phyloP scores from a whole-genome alignment of 2,329 filamentous ascomycete species.

The Fusarium miscanthi region DNA sequence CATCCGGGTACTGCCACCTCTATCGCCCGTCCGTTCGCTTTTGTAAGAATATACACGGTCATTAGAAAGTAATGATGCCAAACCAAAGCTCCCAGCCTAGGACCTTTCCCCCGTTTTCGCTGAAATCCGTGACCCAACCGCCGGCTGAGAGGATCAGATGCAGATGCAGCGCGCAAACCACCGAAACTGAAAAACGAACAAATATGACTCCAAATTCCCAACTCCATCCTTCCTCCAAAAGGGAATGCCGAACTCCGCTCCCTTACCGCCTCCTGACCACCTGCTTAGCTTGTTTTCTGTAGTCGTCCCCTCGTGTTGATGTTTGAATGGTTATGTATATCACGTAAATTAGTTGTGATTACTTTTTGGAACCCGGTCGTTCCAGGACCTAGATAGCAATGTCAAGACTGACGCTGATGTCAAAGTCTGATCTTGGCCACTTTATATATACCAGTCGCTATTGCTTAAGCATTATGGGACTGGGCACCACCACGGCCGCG shows the following conservation, averaged over 20 bases:
- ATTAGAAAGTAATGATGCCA: slow-evolving; percentile 48
- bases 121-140: slow-evolving; percentile 44
- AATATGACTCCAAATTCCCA: slow-evolving; percentile 49
- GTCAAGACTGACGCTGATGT: slow-evolving; percentile 1
- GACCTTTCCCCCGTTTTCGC: slow-evolving; percentile 43
- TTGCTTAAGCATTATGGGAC: slow-evolving; percentile 61
- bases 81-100: slow-evolving; percentile 46
- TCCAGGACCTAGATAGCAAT: slow-evolving; percentile 2
- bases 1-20: slow-evolving; percentile 38
- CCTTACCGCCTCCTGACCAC: slow-evolving; percentile 22
- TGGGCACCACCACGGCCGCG: slow-evolving; percentile 72
- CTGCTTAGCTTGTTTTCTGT: slow-evolving; percentile 9
- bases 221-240: slow-evolving; percentile 47
- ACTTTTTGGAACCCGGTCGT: not conserved
- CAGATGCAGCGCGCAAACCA: slow-evolving; percentile 48
- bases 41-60: slow-evolving; percentile 47
- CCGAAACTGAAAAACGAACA: slow-evolving; percentile 48
- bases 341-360: slow-evolving; percentile 1
- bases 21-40: slow-evolving; percentile 42
- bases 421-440: slow-evolving; percentile 8
- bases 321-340: slow-evolving; percentile 6
- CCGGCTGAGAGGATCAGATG: slow-evolving; percentile 46
- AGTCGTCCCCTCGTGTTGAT: not conserved
- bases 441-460: slow-evolving; percentile 9
- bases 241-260: slow-evolving; percentile 46